Evolutionary conservation across 83 land plant species (phyloP).

Genomic region (Picea mariana): DNA sequence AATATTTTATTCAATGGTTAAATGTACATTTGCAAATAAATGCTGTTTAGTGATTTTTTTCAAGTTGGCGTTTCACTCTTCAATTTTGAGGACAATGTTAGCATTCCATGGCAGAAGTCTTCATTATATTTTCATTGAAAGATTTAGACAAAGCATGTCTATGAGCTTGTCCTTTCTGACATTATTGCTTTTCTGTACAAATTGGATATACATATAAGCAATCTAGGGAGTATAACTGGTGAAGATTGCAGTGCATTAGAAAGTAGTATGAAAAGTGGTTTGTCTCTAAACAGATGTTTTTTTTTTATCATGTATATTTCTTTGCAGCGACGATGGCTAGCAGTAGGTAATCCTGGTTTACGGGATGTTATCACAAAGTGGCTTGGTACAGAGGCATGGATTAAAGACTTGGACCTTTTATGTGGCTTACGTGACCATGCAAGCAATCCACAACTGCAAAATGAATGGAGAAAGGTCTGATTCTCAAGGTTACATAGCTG

Average conservation of each 20-base stretch:
- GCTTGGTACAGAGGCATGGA: constrained; percentile 85
- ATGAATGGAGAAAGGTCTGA: constrained; percentile 57
- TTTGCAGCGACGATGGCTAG: constrained; percentile 79
- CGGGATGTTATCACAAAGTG: constrained; percentile 69
- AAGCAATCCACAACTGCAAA: constrained; percentile 49
- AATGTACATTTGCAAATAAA: too few relatives aligned
- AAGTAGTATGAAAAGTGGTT: background rate
- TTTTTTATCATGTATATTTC: background rate
- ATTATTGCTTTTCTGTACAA: background rate
- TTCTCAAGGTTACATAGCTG: background rate
- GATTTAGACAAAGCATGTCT: background rate
- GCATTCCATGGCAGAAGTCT: background rate
- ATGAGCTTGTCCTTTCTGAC: background rate
- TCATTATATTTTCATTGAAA: background rate
- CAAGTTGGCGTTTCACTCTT: background rate
- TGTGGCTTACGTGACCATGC: constrained; percentile 57
- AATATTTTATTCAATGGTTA: too few relatives aligned
- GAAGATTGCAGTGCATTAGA: background rate
- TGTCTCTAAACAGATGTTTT: background rate
- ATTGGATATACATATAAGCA: background rate
- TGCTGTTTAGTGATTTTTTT: too few relatives aligned
- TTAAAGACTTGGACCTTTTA: constrained; percentile 59
- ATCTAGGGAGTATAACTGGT: background rate
- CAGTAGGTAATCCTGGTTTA: constrained; percentile 67
- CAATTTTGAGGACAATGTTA: background rate